Base-by-base conservation (phyloP, 352 stramenopile genomes). In the Globisporangium acanthophoron region DNA sequence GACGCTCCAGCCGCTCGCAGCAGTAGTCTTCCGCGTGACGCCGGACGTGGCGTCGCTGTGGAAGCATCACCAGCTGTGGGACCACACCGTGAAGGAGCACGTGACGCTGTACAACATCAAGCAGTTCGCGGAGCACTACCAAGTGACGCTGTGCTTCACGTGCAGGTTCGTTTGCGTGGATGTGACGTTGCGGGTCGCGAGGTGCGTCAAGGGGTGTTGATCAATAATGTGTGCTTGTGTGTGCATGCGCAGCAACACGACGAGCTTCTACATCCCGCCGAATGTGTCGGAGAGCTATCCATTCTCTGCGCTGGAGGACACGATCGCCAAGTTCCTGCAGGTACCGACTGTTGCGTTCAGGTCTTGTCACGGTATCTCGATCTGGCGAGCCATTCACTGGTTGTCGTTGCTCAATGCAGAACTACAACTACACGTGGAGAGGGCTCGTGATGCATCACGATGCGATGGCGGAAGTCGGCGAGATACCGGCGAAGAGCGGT, bases 81-180 rank as follows among this genome's bases (percentile, higher is more conserved):
- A 95, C 24, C 84, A 93, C 64, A 92, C 76, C 51, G 80, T 95
- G 46, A 95, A 93, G 57, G 83, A 95, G 56, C 85, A 95, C 40
- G 81, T 93, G 59, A 89, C 85, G 29, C 64, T 95, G 59, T 95
- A 95, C 75, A 95, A 95, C 68, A 93, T 93, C 64, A 91, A 90
- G 62, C 85, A 95, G 61, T 93, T 95, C 48, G 85, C 85, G 2
- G 85, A 95, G 62, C 85, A 95, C 56, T 93, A 93, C 56, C 85
- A 95, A 61, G 80, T 93, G 21, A 88, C 84, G 15, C 53, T 93
- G 48, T 92, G 83, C 68, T 95, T 95, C 62, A 92, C 85, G 1
- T 90, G 78, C 78, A 92, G 80, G 83, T 92, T 79, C 29, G 12
- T 56, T 24, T 39, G 18, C 12, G 13, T 49, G 27, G 21, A 39